Evolutionary conservation across 371 early-diverging fungal genomes (phyloP).

Genomic region (Mortierella sp.): DNA sequence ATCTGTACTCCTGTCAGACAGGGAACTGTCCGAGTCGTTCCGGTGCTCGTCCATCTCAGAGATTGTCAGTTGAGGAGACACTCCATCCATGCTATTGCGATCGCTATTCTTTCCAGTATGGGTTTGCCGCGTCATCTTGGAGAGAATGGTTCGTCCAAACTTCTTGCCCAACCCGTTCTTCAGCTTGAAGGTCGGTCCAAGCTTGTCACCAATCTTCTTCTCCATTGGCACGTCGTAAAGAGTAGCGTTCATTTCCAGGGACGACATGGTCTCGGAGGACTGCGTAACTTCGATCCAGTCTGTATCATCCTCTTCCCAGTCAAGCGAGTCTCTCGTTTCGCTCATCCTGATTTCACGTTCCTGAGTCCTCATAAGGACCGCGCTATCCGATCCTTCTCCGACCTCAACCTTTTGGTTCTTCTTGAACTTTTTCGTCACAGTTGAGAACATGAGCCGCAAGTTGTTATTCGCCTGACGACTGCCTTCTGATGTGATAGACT

Average conservation of each 20-base stretch:
- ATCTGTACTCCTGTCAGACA: conserved; percentile 14
- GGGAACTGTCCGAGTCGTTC: conserved; percentile 36
- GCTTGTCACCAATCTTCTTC: conserved; percentile 19
- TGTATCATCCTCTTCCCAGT: conserved; percentile 51
- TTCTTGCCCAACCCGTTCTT: conserved; percentile 34
- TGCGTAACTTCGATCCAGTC: conserved; percentile 54
- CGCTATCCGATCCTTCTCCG: conserved; percentile 28
- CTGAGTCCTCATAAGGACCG: conserved; percentile 36
- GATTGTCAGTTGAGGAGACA: conserved; percentile 40
- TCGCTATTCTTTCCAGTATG: conserved; percentile 28
- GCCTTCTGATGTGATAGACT: conserved; percentile 27
- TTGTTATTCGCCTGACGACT: conserved; percentile 49
- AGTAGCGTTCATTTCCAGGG: conserved; percentile 35
- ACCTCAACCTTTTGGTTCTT: conserved; percentile 52
- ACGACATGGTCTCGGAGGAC: conserved; percentile 38
- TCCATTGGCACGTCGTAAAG: conserved; percentile 43
- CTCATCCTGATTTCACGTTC: conserved; percentile 45
- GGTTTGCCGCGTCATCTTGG: conserved; percentile 42
- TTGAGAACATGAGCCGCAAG: conserved; percentile 60
- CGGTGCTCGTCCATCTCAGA: conserved; percentile 41
- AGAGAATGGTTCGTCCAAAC: conserved; percentile 37
- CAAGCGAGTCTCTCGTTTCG: conserved; percentile 29
- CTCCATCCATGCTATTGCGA: conserved; percentile 20
- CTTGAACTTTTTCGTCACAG: conserved; percentile 62
- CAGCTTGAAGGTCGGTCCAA: conserved; percentile 12